Conservation (phyloP, 495 filamentous ascomycete genomes). For the Aspergillus mulundensis region DNA sequence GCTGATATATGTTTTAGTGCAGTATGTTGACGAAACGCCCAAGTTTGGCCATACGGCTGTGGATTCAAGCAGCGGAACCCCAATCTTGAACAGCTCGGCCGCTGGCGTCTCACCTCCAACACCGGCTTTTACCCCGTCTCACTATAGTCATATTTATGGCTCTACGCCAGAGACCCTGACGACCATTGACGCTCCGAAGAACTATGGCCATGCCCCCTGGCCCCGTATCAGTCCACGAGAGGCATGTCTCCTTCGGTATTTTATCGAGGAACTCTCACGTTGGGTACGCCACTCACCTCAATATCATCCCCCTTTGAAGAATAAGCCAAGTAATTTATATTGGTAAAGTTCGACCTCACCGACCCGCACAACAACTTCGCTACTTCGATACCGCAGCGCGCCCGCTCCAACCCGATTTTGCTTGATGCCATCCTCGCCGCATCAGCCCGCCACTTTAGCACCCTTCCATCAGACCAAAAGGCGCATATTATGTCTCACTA, state of each 20-base stretch:
- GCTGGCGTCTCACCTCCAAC: neutral
- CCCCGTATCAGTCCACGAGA: neutral
- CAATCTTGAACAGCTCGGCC: neutral
- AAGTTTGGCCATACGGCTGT: neutral
- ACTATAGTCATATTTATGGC: neutral
- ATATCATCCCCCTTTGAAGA: too few species aligned
- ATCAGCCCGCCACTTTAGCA: neutral
- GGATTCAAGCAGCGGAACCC: neutral
- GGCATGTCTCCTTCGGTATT: too few species aligned
- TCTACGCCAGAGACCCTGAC: neutral
- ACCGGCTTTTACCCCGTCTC: neutral
- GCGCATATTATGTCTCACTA: neutral
- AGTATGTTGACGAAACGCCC: neutral
- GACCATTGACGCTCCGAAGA: neutral
- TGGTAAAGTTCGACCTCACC: neutral
- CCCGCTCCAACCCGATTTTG: neutral
- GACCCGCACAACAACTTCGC: neutral
- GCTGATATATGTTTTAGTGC: neutral
- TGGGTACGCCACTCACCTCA: neutral
- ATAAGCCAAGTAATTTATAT: neutral
- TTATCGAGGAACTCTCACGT: too few species aligned
- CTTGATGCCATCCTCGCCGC: neutral
- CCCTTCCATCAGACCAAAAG: neutral
- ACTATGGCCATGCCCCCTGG: neutral
- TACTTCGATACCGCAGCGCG: neutral